A percentile compares a stretch with the other conserved stretches of the same genome.
These are phyloP conservation scores for Naganishia antarctica DNA, from an alignment of 768 basidiomycete species.

Conservation along the genomic window DNA sequence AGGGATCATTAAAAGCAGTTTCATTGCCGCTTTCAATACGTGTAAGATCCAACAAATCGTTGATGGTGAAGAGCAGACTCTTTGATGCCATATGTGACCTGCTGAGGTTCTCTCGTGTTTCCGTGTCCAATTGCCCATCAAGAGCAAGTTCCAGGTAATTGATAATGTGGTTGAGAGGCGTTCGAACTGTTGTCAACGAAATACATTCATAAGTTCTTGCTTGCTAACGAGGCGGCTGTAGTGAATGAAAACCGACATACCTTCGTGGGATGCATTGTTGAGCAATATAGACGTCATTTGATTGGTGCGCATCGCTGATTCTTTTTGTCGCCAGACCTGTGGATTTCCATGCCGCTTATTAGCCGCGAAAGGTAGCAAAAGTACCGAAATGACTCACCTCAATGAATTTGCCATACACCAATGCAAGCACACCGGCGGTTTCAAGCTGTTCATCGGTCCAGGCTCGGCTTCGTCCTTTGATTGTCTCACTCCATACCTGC, in stretches of 20 bases:
- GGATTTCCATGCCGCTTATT: no score
- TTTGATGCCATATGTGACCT: slow-evolving; percentile 72
- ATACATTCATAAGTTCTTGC: not conserved
- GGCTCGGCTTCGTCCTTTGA: slow-evolving; percentile 62
- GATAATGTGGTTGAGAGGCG: slow-evolving; percentile 76
- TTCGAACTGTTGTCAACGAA: slow-evolving; percentile 56
- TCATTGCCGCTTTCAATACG: slow-evolving; percentile 70
- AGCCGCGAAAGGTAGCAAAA: no score
- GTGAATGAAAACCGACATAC: slow-evolving; percentile 51
- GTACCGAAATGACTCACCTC: not conserved
- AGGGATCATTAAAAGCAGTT: slow-evolving; percentile 70
- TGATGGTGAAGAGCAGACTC: slow-evolving; percentile 75
- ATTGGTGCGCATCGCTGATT: slow-evolving; percentile 65
- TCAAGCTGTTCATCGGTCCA: slow-evolving; percentile 83
- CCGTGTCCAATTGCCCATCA: slow-evolving; percentile 65
- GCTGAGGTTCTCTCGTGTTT: slow-evolving; percentile 68
- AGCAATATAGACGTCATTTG: slow-evolving; percentile 69
- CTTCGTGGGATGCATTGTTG: slow-evolving; percentile 78
- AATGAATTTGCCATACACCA: slow-evolving; percentile 57
- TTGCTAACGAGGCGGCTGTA: no score
- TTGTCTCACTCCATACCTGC: slow-evolving; percentile 65
- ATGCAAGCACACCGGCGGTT: slow-evolving; percentile 69
- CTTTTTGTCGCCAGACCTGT: slow-evolving; percentile 72
- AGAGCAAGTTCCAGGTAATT: slow-evolving; percentile 81
- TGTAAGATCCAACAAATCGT: slow-evolving; percentile 74